Percentiles rank a stretch among this genome's conserved stretches.
These are phyloP conservation scores for Trichophaea hybrida DNA, from an alignment of 2,329 filamentous ascomycete genomes.

Conservation along the genomic window DNA sequence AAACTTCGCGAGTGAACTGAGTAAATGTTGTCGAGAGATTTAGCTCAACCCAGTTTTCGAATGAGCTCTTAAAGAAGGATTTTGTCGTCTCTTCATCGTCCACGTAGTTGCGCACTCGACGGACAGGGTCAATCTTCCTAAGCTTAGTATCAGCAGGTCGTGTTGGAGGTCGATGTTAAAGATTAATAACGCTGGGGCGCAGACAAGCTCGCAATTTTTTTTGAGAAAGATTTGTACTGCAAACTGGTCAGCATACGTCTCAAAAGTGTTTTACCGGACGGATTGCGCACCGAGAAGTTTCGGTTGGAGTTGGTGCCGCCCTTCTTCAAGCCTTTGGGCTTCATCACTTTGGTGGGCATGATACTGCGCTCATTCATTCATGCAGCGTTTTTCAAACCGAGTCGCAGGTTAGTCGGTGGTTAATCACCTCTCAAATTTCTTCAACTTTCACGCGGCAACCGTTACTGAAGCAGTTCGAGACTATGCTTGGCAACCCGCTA, in stretches of 20 bases:
- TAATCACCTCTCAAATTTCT: neutral
- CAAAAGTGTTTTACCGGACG: neutral
- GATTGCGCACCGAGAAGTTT: constrained; percentile 23
- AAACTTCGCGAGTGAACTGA: constrained; percentile 58
- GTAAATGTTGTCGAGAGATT: constrained; percentile 75
- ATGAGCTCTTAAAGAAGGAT: constrained; percentile 67
- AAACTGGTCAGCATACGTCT: neutral
- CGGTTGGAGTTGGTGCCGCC: constrained; percentile 24
- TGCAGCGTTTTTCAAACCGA: too few relatives aligned
- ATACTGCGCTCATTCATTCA: neutral
- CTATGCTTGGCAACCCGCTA: neutral
- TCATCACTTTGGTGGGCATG: constrained; percentile 7
- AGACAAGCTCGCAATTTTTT: constrained; percentile 27
- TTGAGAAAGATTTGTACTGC: constrained; percentile 27
- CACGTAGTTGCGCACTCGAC: constrained; percentile 73
- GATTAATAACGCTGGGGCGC: neutral
- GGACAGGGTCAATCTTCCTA: constrained; percentile 63
- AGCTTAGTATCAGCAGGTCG: neutral
- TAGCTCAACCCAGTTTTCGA: constrained; percentile 81
- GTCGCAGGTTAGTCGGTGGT: neutral
- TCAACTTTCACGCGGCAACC: neutral
- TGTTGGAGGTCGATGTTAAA: neutral
- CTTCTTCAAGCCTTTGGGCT: constrained; percentile 16
- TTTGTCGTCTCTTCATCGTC: constrained; percentile 62
- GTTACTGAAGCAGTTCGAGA: neutral